Percentiles rank a stretch among this genome's conserved stretches.
Evolutionary conservation across 1,139 yeast species (phyloP).

Genomic region (Trichomonascaceae sp.): DNA sequence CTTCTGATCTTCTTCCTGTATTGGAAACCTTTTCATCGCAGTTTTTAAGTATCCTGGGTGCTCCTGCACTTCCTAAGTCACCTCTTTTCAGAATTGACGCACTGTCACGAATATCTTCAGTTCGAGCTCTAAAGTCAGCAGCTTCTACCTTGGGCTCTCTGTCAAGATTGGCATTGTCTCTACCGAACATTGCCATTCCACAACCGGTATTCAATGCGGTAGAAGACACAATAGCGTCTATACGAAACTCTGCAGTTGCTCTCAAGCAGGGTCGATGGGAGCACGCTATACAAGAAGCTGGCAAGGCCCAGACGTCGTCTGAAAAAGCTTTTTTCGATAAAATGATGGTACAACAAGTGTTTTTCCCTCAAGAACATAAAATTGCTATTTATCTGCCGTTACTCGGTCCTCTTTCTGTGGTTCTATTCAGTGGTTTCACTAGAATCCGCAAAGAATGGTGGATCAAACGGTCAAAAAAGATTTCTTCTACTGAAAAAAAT

Average conservation of each 20-base stretch:
- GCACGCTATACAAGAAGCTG: constrained; percentile 48
- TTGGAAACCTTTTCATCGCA: constrained; percentile 72
- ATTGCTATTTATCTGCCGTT: constrained; percentile 88
- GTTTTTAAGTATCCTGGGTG: constrained; percentile 65
- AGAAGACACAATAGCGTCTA: constrained; percentile 35
- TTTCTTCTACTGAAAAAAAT: neutral
- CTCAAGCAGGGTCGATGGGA: constrained; percentile 35
- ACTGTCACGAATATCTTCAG: constrained; percentile 51
- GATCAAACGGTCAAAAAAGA: neutral
- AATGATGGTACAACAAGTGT: constrained; percentile 91
- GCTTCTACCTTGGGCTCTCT: constrained; percentile 64
- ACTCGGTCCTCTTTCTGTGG: constrained; percentile 75
- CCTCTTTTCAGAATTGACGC: constrained; percentile 60
- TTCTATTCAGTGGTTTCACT: constrained; percentile 53
- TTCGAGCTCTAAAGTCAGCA: constrained; percentile 46
- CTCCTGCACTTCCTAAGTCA: constrained; percentile 51
- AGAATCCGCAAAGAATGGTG: constrained; percentile 37
- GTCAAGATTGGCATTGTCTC: constrained; percentile 56
- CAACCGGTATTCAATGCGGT: constrained; percentile 49
- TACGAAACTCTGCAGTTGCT: constrained; percentile 34
- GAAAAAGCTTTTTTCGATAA: constrained; percentile 85
- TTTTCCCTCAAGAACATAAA: constrained; percentile 92
- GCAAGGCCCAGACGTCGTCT: constrained; percentile 49
- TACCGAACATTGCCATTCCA: constrained; percentile 81
- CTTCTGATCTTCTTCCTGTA: constrained; percentile 48